phyloP scores from a whole-genome alignment of 441 rosid species.

The Daphne laureola region DNA sequence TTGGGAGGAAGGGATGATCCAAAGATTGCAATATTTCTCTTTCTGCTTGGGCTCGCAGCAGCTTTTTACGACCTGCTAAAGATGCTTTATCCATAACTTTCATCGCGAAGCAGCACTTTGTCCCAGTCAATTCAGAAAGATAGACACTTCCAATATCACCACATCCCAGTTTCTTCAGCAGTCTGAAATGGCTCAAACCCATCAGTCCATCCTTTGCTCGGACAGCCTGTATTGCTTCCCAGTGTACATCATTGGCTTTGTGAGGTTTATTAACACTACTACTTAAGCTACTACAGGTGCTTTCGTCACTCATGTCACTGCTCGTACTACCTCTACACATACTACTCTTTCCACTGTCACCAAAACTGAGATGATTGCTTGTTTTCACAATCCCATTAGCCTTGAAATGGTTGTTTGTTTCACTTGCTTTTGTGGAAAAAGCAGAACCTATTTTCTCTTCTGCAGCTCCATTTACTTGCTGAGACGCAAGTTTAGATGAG shows the following conservation, averaged over 20 bases:
- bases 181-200: conserved; percentile 77
- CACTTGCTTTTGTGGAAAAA: conserved; percentile 28
- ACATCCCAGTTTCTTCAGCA: conserved; percentile 71
- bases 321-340: conserved; percentile 73
- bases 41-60: conserved; percentile 83
- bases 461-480: conserved; percentile 16
- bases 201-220: conserved; percentile 55
- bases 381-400: conserved; percentile 37
- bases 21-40: conserved; percentile 75
- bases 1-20: conserved; percentile 88
- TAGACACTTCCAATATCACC: conserved; percentile 91
- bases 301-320: conserved; percentile 85
- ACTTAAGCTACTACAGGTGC: conserved; percentile 76
- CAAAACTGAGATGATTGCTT: conserved; percentile 41
- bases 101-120: conserved; percentile 78
- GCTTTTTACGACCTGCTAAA: conserved; percentile 73
- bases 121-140: conserved; percentile 73
- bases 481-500: conserved; percentile 14
- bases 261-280: conserved; percentile 73
- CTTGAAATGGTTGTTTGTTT: conserved; percentile 33
- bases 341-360: conserved; percentile 62
- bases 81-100: conserved; percentile 87
- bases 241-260: conserved; percentile 70
- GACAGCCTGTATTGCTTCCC: conserved; percentile 84
- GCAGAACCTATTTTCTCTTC: conserved; percentile 17